Percentiles rank a stretch among this genome's conserved stretches.
Evolutionary conservation across 1,284 basidiomycete genomes (phyloP).

Genomic region (Cutaneotrichosporon cutaneum): DNA sequence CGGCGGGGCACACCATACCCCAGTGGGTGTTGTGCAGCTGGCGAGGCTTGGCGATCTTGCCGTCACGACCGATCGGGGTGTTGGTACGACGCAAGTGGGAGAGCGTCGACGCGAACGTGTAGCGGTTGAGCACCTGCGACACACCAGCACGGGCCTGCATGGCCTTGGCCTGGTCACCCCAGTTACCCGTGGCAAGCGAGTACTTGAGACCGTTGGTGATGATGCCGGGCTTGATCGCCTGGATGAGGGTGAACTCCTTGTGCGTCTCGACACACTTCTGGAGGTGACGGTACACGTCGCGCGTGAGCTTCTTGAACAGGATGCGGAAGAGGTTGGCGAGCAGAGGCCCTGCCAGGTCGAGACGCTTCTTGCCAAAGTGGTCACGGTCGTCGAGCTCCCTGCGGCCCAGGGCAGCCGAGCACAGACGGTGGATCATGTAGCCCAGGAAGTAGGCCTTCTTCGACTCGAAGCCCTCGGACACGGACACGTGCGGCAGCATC

Average conservation of each 20-base stretch:
- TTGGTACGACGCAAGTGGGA: slow-evolving; percentile 98
- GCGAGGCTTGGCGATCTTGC: slow-evolving; percentile 98
- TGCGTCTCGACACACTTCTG: slow-evolving; percentile 98
- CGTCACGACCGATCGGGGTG: slow-evolving; percentile 95
- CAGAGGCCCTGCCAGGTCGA: slow-evolving; percentile 93
- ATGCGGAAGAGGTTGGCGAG: slow-evolving; percentile 95
- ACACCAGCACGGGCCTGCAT: slow-evolving; percentile 98
- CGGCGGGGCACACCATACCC: slow-evolving; percentile 99
- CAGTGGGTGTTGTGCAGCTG: slow-evolving; percentile 99
- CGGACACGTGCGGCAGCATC: slow-evolving; percentile 96
- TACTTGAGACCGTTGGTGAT: slow-evolving; percentile 99
- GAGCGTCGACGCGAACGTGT: slow-evolving; percentile 96
- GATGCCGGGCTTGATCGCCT: slow-evolving; percentile 92
- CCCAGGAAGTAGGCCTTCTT: slow-evolving; percentile 99
- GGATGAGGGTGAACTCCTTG: slow-evolving; percentile 88
- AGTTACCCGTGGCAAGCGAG: slow-evolving; percentile 97
- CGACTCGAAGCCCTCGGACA: slow-evolving; percentile 91
- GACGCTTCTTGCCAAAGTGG: slow-evolving; percentile 97
- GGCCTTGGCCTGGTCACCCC: slow-evolving; percentile 98
- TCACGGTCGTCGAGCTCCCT: slow-evolving; percentile 98
- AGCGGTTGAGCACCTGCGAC: slow-evolving; percentile 96
- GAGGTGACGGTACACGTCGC: slow-evolving; percentile 94
- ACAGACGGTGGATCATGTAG: slow-evolving; percentile 98
- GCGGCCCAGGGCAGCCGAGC: slow-evolving; percentile 89
- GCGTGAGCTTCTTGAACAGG: slow-evolving; percentile 94